Conservation (phyloP, 2,329 filamentous ascomycete genomes). For the Fusarium sp. region DNA sequence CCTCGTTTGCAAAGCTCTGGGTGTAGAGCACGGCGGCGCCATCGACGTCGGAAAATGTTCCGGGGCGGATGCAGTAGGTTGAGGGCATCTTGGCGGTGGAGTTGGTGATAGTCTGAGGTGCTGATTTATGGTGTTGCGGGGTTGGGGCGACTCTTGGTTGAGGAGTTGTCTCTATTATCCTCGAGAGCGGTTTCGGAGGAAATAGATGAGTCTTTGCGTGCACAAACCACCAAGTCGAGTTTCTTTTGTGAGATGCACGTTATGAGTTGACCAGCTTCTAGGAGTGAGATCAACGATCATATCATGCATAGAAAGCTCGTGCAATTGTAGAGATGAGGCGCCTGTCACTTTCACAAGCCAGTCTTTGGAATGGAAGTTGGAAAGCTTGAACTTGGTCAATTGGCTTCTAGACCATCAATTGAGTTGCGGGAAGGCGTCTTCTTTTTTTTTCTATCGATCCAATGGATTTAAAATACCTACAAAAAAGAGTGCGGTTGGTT, state of each 20-base stretch:
- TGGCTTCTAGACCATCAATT: background rate
- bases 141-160: background rate
- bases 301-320: background rate
- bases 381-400: background rate
- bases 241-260: background rate
- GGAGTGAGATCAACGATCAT: background rate
- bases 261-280: background rate
- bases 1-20: conserved; percentile 44
- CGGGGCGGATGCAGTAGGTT: conserved; percentile 45
- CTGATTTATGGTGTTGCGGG: background rate
- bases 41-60: conserved; percentile 44
- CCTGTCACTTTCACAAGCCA: background rate
- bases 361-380: background rate
- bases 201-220: background rate
- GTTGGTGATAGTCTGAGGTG: background rate
- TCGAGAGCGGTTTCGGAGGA: background rate
- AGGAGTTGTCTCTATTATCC: background rate
- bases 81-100: conserved; percentile 17
- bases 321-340: background rate
- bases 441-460: background rate
- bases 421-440: background rate
- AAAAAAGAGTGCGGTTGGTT: background rate
- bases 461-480: background rate
- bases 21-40: conserved; percentile 43
- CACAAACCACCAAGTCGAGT: background rate